A percentile compares a stretch with the other conserved stretches of the same genome.
phyloP scores from a whole-genome alignment of 768 basidiomycete species.

The Suillus variegatus region DNA sequence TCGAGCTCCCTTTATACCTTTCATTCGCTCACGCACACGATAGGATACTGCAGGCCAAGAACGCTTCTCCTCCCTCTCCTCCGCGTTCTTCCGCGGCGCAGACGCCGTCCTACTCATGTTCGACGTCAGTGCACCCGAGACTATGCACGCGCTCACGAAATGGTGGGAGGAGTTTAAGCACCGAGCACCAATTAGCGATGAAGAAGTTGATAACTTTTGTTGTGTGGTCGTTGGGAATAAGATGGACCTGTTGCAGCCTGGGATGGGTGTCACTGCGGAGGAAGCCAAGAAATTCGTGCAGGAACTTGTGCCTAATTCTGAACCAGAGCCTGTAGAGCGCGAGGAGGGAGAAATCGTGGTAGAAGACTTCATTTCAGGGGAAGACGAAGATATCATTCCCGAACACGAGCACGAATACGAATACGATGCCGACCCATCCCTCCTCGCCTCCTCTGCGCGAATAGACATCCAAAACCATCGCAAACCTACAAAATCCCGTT shows the following conservation, averaged over 20 bases:
- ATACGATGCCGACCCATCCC: conserved; percentile 13
- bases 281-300: conserved; percentile 58
- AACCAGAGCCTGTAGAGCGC: conserved; percentile 14
- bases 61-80: conserved; percentile 79
- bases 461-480: conserved; percentile 31
- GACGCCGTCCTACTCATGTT: conserved; percentile 83
- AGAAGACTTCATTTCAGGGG: conserved; percentile 18
- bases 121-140: conserved; percentile 69
- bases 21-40: neutral
- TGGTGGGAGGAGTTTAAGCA: conserved; percentile 84
- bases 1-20: neutral
- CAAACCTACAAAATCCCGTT: conserved; percentile 43
- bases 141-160: conserved; percentile 56
- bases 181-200: conserved; percentile 65
- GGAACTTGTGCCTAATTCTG: conserved; percentile 50
- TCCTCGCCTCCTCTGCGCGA: neutral
- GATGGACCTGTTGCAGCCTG: conserved; percentile 51
- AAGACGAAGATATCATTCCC: conserved; percentile 13
- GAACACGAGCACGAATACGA: conserved; percentile 15
- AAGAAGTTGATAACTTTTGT: conserved; percentile 63
- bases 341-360: conserved; percentile 13
- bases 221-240: conserved; percentile 80
- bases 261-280: conserved; percentile 32
- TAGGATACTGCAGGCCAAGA: conserved; percentile 90
- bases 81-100: conserved; percentile 83